Evolutionary conservation across 2,329 filamentous ascomycete species (phyloP), one percentile per base, ranked within the genome.

Genomic region (Beauveria pseudobassiana): DNA sequence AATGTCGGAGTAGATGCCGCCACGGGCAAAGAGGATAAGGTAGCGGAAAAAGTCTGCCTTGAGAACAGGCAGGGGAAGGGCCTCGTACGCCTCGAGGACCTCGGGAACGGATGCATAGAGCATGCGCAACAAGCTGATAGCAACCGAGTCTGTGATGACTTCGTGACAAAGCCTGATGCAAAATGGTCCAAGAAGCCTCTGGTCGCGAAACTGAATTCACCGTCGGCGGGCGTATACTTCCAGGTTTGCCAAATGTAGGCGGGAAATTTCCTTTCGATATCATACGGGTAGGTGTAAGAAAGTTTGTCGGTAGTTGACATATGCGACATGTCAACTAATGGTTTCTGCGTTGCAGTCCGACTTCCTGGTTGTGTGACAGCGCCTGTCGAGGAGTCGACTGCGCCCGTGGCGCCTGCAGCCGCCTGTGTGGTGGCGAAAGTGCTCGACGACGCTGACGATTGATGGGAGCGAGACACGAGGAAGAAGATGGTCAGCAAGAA

Each of bases 161-260:
- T 99, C 93, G 78, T 99, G 95, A 97, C 87, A 71, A 99, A 99
- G 24, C 87, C 87, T 0, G 93, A 73, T 99, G 92, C 69, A 88
- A 78, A 67, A 90, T 82, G 9, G 90, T 88, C 95, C 95, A 99
- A 64, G 89, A 92, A 16, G 91, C 90, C 77, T 98, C 95, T 91
- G 83, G 52, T 89, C 86, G 64, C 93, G 87, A 71, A 96, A 93
- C 22, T 80, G 76, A 99, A 99, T 64, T 90, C 82, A 56, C 85
- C 81, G 24, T 91, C 89, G 1, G 87, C 83, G 0, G 93, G 93
- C 1, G 86, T 90, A 70, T 86, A 88, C 75, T 96, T 97, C 95
- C 95, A 99, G 16, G 95, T 99, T 80, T 99, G 95, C 95, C 95
- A 99, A 71, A 99, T 96, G 79, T 96, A 98, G 62, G 92, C 93